Evolutionary conservation across 2,329 filamentous ascomycete species (phyloP).

Genomic region (Orbilia javanica): DNA sequence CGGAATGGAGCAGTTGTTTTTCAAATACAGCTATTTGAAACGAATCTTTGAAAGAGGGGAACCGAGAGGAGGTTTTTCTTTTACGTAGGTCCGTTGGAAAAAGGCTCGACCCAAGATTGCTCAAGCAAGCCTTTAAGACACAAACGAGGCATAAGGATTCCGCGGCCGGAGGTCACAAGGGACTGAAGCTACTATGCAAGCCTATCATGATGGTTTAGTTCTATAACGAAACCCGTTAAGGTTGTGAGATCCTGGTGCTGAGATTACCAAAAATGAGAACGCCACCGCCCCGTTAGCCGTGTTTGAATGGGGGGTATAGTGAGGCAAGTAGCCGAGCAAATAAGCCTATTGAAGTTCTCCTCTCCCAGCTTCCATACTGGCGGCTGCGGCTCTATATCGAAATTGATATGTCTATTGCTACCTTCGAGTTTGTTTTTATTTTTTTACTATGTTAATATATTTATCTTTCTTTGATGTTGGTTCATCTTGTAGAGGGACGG

Average conservation of each 20-base stretch:
- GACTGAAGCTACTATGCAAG: constrained; percentile 10
- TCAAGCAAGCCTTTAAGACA: constrained; percentile 7
- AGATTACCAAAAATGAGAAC: constrained; percentile 31
- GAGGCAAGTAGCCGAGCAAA: constrained; percentile 20
- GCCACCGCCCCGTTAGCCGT: constrained; percentile 26
- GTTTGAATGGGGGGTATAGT: constrained; percentile 21
- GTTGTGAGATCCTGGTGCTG: constrained; percentile 19
- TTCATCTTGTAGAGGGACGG: too few species aligned
- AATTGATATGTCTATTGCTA: neutral
- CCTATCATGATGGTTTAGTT: constrained; percentile 19
- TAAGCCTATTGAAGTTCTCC: neutral
- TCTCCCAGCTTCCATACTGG: too few species aligned
- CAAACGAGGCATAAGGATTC: neutral
- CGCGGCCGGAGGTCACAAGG: constrained; percentile 25
- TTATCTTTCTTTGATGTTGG: too few species aligned
- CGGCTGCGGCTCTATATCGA: too few species aligned
- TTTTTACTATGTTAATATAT: too few species aligned
- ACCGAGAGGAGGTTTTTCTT: neutral
- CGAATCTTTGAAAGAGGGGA: constrained; percentile 28
- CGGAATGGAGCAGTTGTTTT: constrained; percentile 32
- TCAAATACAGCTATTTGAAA: constrained; percentile 49
- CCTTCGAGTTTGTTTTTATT: too few species aligned
- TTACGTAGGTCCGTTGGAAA: constrained; percentile 15
- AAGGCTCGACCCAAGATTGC: constrained; percentile 19
- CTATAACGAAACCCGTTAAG: constrained; percentile 11